These are phyloP conservation scores for Brassica hybrid DNA, from an alignment of 441 rosid genomes.

Conservation along the genomic window DNA sequence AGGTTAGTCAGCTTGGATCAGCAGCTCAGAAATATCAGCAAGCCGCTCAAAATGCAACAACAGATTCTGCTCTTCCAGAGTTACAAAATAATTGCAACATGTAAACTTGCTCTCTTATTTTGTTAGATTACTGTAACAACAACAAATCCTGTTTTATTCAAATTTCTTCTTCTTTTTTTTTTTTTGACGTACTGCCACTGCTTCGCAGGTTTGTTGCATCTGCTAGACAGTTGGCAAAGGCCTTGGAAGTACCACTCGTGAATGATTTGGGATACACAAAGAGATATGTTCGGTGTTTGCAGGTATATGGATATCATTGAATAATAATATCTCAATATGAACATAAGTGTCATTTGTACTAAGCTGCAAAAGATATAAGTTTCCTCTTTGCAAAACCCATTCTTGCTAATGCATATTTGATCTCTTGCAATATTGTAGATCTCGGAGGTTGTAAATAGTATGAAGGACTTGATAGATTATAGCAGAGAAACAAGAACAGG, in stretches of 20 bases:
- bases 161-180: neutral
- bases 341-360: neutral
- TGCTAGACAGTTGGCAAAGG: constrained; percentile 97
- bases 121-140: constrained; percentile 18
- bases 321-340: no score
- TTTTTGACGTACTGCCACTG: constrained; percentile 35
- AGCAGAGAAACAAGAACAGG: constrained; percentile 89
- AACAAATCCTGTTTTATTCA: neutral
- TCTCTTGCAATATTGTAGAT: constrained; percentile 61
- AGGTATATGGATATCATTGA: constrained; percentile 54
- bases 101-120: constrained; percentile 46
- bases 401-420: no score
- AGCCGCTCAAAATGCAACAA: constrained; percentile 84
- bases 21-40: constrained; percentile 97
- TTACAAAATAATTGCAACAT: constrained; percentile 89
- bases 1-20: constrained; percentile 93
- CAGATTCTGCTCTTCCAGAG: constrained; percentile 81
- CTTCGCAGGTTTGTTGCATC: constrained; percentile 87
- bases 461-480: constrained; percentile 99
- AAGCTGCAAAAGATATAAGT: neutral
- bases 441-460: constrained; percentile 98
- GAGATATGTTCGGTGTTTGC: constrained; percentile 97
- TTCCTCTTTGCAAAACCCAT: no score
- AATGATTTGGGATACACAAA: constrained; percentile 99
- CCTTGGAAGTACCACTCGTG: constrained; percentile 94